Evolutionary conservation across 148 eudicot genomes (phyloP).

Genomic region (Rhododendron vialii): DNA sequence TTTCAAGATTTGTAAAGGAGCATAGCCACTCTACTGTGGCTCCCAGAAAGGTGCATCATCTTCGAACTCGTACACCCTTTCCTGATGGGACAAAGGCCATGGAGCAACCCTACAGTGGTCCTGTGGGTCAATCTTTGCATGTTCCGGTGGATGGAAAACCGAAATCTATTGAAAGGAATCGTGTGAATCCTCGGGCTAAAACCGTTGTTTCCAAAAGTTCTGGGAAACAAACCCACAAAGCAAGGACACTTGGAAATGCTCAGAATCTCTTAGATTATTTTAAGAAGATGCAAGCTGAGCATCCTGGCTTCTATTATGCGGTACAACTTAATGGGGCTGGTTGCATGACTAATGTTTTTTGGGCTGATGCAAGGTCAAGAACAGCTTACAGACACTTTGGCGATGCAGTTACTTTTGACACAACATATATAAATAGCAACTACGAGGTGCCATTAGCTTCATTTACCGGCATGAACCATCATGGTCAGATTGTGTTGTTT

Average conservation of each 20-base stretch:
- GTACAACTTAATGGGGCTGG: constrained; percentile 80
- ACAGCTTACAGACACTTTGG: constrained; percentile 76
- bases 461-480: constrained; percentile 87
- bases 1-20: constrained; percentile 68
- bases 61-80: constrained; percentile 49
- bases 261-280: constrained; percentile 87
- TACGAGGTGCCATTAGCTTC: constrained; percentile 78
- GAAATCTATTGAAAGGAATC: constrained; percentile 31
- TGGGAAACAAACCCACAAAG: constrained; percentile 10
- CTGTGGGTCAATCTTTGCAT: constrained; percentile 24
- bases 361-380: constrained; percentile 95
- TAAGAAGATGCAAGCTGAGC: constrained; percentile 87
- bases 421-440: constrained; percentile 53
- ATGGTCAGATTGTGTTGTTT: constrained; percentile 74
- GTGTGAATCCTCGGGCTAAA: not conserved
- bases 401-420: constrained; percentile 70
- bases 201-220: not conserved
- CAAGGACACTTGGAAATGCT: constrained; percentile 74
- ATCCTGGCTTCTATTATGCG: constrained; percentile 92
- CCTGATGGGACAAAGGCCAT: constrained; percentile 28
- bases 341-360: constrained; percentile 78
- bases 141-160: constrained; percentile 45
- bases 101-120: constrained; percentile 3
- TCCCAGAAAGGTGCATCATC: constrained; percentile 43
- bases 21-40: constrained; percentile 52